phyloP scores from a whole-genome alignment of 495 filamentous ascomycete genomes.

The Pyronema domesticum region DNA sequence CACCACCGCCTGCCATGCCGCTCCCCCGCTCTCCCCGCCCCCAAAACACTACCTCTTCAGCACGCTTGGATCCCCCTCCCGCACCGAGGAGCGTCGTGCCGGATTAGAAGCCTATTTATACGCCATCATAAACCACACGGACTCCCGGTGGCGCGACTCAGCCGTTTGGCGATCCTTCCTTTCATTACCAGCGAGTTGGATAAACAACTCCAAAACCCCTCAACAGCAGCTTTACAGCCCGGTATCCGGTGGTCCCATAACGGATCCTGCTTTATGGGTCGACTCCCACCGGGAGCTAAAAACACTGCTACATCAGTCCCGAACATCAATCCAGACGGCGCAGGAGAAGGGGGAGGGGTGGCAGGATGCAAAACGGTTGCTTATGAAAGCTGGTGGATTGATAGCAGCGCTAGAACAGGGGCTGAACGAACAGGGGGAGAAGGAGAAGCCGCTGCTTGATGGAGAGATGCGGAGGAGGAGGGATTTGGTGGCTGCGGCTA shows the following conservation, averaged over 20 bases:
- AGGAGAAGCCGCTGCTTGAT: slow-evolving; percentile 42
- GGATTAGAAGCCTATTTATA: slow-evolving; percentile 68
- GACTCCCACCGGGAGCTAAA: slow-evolving; percentile 77
- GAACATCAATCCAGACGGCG: slow-evolving; percentile 47
- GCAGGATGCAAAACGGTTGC: slow-evolving; percentile 59
- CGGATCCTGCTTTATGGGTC: slow-evolving; percentile 69
- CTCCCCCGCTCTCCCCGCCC: slow-evolving; percentile 39
- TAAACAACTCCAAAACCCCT: slow-evolving; percentile 30
- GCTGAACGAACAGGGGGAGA: slow-evolving; percentile 33
- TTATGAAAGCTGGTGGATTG: slow-evolving; percentile 56
- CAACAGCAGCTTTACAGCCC: not conserved
- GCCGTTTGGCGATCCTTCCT: slow-evolving; percentile 73
- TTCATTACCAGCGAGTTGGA: slow-evolving; percentile 46
- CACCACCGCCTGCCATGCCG: slow-evolving; percentile 38
- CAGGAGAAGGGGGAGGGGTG: slow-evolving; percentile 60
- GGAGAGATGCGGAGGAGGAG: slow-evolving; percentile 71
- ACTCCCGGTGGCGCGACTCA: slow-evolving; percentile 72
- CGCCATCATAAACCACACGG: slow-evolving; percentile 55
- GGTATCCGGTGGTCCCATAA: slow-evolving; percentile 34
- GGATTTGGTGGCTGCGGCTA: slow-evolving; percentile 59
- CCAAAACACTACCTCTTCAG: slow-evolving; percentile 74
- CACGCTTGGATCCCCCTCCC: slow-evolving; percentile 53
- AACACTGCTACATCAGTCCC: slow-evolving; percentile 58
- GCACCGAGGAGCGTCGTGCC: slow-evolving; percentile 61
- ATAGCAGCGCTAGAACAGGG: slow-evolving; percentile 53